Percentiles rank a stretch among this genome's conserved stretches.
Evolutionary conservation across 768 basidiomycete species (phyloP).

Genomic region (Dentipellis fragilis): DNA sequence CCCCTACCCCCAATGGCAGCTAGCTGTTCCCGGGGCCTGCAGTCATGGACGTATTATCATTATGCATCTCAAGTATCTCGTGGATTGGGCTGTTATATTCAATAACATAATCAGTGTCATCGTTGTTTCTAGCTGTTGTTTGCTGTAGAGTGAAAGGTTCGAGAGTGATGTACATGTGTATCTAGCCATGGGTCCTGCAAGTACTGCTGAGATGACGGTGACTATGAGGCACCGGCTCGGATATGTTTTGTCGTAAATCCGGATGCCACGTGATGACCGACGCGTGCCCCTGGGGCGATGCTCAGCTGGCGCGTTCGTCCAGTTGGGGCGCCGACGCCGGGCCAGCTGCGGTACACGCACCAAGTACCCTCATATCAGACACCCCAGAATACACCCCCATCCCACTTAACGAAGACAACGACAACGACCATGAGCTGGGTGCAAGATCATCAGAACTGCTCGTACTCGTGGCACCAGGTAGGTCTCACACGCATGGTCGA

Average conservation of each 20-base stretch:
- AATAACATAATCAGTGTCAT: too few species aligned
- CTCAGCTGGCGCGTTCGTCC: background rate
- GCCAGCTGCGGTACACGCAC: too few species aligned
- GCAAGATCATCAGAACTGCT: slow-evolving; percentile 17
- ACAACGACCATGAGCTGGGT: slow-evolving; percentile 5
- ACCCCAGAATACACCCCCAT: too few species aligned
- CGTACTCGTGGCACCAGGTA: slow-evolving; percentile 87
- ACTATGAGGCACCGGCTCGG: background rate
- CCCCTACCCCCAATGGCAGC: background rate
- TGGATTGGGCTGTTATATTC: too few species aligned
- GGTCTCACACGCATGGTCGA: slow-evolving; percentile 12
- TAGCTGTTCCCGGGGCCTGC: background rate
- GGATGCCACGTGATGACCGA: background rate
- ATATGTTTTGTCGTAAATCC: background rate
- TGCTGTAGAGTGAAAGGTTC: too few species aligned
- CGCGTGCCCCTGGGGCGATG: background rate
- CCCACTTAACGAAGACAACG: background rate
- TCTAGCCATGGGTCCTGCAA: too few species aligned
- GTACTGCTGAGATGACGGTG: too few species aligned
- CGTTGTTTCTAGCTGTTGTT: too few species aligned
- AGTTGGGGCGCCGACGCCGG: background rate
- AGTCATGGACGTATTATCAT: too few species aligned
- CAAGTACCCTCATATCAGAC: too few species aligned
- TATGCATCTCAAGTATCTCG: too few species aligned
- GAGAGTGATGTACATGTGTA: too few species aligned